A percentile compares a stretch with the other conserved stretches of the same genome.
phyloP scores from a whole-genome alignment of 805 yeast species.

The Lachancea waltii region DNA sequence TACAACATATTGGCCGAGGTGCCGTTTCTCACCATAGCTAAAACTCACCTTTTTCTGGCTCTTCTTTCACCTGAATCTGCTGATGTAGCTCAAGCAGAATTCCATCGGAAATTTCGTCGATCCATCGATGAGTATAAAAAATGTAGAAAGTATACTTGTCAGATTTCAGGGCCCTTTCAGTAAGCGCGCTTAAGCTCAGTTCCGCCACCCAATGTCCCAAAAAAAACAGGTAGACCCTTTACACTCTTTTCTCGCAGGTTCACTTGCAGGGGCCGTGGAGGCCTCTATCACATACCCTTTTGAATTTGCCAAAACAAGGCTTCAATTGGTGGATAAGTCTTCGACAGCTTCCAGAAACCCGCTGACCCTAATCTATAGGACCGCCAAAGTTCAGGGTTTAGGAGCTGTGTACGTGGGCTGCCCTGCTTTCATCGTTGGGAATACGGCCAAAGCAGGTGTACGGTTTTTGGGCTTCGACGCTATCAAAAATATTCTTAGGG shows the following conservation, averaged over 20 bases:
- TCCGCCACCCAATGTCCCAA: slow-evolving; percentile 11
- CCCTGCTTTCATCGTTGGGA: slow-evolving; percentile 93
- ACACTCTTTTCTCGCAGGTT: slow-evolving; percentile 89
- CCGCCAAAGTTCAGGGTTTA: slow-evolving; percentile 73
- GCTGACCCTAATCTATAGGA: slow-evolving; percentile 64
- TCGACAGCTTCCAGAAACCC: slow-evolving; percentile 75
- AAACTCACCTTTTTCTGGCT: no score
- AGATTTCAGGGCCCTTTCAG: background rate
- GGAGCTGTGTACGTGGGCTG: slow-evolving; percentile 86
- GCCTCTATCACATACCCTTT: slow-evolving; percentile 91
- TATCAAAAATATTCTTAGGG: slow-evolving; percentile 69
- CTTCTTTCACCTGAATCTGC: no score
- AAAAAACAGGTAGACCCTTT: slow-evolving; percentile 52
- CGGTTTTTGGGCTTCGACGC: slow-evolving; percentile 89
- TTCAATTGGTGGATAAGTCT: slow-evolving; percentile 70
- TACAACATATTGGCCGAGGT: no score
- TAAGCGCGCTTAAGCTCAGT: background rate
- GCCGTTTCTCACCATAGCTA: no score
- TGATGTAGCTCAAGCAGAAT: background rate
- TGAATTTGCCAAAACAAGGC: slow-evolving; percentile 91
- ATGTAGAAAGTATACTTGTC: background rate
- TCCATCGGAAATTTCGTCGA: slow-evolving; percentile 1
- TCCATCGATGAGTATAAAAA: background rate
- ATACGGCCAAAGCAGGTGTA: slow-evolving; percentile 93
- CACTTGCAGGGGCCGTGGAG: slow-evolving; percentile 94